These are phyloP conservation scores for Hibiscus trionum DNA, from an alignment of 345 rosid genomes.

Conservation along the genomic window DNA sequence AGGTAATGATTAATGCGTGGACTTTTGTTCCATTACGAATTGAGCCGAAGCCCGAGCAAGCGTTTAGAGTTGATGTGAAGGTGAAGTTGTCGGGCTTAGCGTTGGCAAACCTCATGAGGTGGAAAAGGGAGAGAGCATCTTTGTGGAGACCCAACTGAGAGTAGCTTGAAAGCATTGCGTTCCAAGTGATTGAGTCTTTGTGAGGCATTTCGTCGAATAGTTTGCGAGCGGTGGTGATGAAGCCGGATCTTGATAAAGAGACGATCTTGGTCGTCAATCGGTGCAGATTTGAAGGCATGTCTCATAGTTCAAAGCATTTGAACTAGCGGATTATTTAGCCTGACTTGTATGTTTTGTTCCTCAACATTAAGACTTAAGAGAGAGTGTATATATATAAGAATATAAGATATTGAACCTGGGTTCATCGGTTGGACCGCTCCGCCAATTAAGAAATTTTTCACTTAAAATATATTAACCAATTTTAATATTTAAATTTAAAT, in stretches of 20 bases:
- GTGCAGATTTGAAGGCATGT: conserved; percentile 27
- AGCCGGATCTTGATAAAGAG: conserved; percentile 34
- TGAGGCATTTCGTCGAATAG: conserved; percentile 64
- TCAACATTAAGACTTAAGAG: no score
- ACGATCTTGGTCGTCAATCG: conserved; percentile 44
- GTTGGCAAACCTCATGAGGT: conserved; percentile 32
- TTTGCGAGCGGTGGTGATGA: conserved; percentile 40
- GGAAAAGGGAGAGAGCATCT: conserved; percentile 43
- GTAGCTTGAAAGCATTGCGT: conserved; percentile 62
- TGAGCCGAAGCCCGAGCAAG: conserved; percentile 40
- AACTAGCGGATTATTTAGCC: background rate
- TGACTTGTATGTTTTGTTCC: no score
- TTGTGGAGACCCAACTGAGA: conserved; percentile 50
- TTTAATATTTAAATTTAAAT: no score
- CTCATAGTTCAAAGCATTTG: background rate
- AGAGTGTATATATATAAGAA: no score
- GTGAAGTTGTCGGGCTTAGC: conserved; percentile 50
- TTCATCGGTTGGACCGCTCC: no score
- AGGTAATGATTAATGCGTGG: conserved; percentile 40
- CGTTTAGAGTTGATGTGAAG: conserved; percentile 49
- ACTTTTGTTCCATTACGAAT: conserved; percentile 35
- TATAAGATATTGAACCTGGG: no score
- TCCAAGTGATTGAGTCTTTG: conserved; percentile 60
- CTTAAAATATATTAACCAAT: no score
- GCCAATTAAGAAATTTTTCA: no score